Conservation (phyloP, 352 stramenopile species). For the Phytophthora aleatoria region DNA sequence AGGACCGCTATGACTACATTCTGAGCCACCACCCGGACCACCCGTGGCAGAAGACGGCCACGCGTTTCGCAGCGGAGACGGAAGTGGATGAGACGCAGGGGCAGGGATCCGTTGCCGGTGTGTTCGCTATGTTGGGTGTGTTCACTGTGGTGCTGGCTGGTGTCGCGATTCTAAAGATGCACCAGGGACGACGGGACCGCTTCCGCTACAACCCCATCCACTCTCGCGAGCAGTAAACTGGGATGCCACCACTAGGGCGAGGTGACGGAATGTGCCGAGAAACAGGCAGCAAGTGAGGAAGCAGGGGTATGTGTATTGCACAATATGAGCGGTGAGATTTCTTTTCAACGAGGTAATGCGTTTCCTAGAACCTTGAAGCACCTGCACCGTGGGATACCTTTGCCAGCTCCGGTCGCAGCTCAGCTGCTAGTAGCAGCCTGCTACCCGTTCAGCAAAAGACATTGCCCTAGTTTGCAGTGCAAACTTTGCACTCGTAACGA, state of each 20-base stretch:
- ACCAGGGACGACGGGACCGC: slow-evolving; percentile 32
- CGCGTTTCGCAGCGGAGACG: slow-evolving; percentile 14
- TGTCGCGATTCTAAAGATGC: slow-evolving; percentile 38
- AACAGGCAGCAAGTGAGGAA: slow-evolving; percentile 8
- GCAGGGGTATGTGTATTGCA: slow-evolving; percentile 15
- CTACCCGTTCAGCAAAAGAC: too few relatives aligned
- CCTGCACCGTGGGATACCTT: not conserved
- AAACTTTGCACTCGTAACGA: too few relatives aligned
- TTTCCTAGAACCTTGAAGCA: not conserved
- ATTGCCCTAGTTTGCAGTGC: too few relatives aligned
- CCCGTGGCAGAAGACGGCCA: slow-evolving; percentile 53
- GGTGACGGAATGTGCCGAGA: slow-evolving; percentile 5
- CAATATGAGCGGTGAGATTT: slow-evolving; percentile 30
- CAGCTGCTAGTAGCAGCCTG: too few relatives aligned
- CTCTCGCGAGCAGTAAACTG: slow-evolving; percentile 36
- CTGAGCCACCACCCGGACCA: slow-evolving; percentile 50
- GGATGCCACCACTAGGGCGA: not conserved
- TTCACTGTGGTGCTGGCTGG: slow-evolving; percentile 41
- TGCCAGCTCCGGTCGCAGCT: too few relatives aligned
- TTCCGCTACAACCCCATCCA: slow-evolving; percentile 64
- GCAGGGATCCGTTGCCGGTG: slow-evolving; percentile 32
- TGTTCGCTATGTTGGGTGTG: slow-evolving; percentile 42
- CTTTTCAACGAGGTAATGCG: slow-evolving; percentile 3
- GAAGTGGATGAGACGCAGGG: slow-evolving; percentile 19
- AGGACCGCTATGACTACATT: slow-evolving; percentile 77